Evolutionary conservation across 2,329 filamentous ascomycete genomes (phyloP), one percentile per base, ranked within the genome.

Genomic region (Fusarium annulatum): DNA sequence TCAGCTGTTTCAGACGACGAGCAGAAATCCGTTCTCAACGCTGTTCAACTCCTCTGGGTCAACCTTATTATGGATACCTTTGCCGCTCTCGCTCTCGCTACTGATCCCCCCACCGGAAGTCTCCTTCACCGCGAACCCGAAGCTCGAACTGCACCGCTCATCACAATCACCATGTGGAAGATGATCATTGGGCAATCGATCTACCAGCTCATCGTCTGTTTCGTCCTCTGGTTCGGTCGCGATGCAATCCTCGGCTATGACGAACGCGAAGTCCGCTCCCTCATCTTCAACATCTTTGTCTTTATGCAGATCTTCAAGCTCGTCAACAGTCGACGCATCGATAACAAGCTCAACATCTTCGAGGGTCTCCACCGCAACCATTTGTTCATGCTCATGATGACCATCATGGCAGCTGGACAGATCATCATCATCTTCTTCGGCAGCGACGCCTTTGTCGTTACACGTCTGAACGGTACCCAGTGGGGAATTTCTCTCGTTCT

Each of bases 321-420:
- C 77, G 86, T 90, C 81, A 92, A 91, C 82, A 90, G 88, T 78
- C 86, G 90, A 39, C 88, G 89, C 1, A 71, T 97, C 19, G 95
- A 97, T 81, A 97, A 97, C 83, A 90, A 90, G 64, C 92, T 96
- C 84, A 97, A 97, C 81, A 92, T 97, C 67, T 94, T 97, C 61
- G 94, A 97, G 81, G 93, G 93, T 62, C 89, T 76, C 0, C 43
- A 74, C 38, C 63, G 61, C 10, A 74, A 76, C 34, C 52, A 59
- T 7, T 49, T 74, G 12, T 74, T 76, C 30, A 67, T 77, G 64
- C 71, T 75, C 9, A 79, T 71, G 55, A 76, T 84, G 51, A 77
- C 79, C 49, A 78, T 84, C 43, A 71, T 85, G 71, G 64, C 67
- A 1, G 71, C 46, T 8, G 73, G 73, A 8, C 73, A 76, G 19